Percentiles rank a stretch among this genome's conserved stretches.
phyloP scores from a whole-genome alignment of 768 basidiomycete genomes.

The Serendipita indica region DNA sequence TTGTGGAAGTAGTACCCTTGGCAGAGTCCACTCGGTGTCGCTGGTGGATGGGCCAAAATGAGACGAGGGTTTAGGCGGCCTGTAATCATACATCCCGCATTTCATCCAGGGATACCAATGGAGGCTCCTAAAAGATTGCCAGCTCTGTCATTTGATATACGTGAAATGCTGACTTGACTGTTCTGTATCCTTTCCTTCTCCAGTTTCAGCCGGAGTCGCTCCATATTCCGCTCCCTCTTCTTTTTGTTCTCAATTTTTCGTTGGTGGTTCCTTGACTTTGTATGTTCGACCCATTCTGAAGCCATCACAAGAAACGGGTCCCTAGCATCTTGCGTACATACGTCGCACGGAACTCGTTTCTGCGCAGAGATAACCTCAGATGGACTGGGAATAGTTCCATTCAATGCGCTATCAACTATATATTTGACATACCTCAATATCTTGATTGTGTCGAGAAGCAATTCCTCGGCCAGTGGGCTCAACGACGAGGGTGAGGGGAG shows the following conservation, averaged over 20 bases:
- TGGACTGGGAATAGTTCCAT: neutral
- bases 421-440: neutral
- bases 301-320: slow-evolving; percentile 2
- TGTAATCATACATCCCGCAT: neutral
- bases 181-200: neutral
- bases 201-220: neutral
- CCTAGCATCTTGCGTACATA: neutral
- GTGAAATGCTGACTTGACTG: too few species aligned
- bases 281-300: neutral
- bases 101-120: too few species aligned
- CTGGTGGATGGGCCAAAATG: slow-evolving; percentile 9
- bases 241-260: neutral
- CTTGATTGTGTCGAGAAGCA: neutral
- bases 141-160: too few species aligned
- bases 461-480: neutral
- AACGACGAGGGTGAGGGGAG: neutral
- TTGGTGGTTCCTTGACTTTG: neutral
- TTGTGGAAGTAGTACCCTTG: neutral
- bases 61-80: slow-evolving; percentile 1
- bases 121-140: too few species aligned
- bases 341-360: neutral
- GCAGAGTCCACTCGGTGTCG: neutral
- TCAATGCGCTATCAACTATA: neutral
- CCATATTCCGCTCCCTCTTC: neutral
- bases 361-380: neutral